Evolutionary conservation across 306 rosid genomes (phyloP), one percentile per base, ranked within the genome.

Genomic region (Quercus glauca): DNA sequence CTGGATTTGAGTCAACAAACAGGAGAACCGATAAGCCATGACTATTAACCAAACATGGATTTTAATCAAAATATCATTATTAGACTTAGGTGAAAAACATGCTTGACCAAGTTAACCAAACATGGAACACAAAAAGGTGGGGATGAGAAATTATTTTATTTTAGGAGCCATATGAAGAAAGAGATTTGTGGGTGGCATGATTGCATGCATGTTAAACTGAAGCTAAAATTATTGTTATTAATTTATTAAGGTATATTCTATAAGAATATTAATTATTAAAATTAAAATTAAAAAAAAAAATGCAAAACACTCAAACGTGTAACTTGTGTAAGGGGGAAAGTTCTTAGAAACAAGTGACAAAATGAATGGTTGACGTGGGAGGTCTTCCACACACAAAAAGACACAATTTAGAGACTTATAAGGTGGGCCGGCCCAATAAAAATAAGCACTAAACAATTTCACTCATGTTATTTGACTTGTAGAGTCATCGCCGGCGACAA

Each of bases 291-390:
- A 23, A 59, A 2, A 60, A 60, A 5, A 13, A 10, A 0, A 57
- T 28, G 17, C 25, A 23, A 59, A 11, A 59, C 12, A 67, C 72
- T 19, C 1, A 33, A 26, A 69, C 81, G 73, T 72, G 81, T n/a
- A n/a, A n/a, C n/a, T n/a, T n/a, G n/a, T n/a, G n/a, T 18, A 70
- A 58, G 75, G 78, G 69, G 74, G 55, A 26, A 63, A 69, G 12
- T 31, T 25, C 20, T 5, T 19, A 45, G 9, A 12, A 45, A 52
- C 3, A 5, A 61, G 37, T 3, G 37, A 18, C 35, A 14, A 17
- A 21, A 63, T 15, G 21, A 49, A 63, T 43, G 1, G 76, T 79
- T 76, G 76, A 79, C 78, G 3, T 71, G 63, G 60, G 53, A 43
- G 67, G 25, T 21, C 52, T 55, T 11, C 73, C 82, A 21, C 56